Evolutionary conservation across 2,329 filamentous ascomycete genomes (phyloP), one percentile per base, ranked within the genome.

Genomic region (Monilinia fructigena): DNA sequence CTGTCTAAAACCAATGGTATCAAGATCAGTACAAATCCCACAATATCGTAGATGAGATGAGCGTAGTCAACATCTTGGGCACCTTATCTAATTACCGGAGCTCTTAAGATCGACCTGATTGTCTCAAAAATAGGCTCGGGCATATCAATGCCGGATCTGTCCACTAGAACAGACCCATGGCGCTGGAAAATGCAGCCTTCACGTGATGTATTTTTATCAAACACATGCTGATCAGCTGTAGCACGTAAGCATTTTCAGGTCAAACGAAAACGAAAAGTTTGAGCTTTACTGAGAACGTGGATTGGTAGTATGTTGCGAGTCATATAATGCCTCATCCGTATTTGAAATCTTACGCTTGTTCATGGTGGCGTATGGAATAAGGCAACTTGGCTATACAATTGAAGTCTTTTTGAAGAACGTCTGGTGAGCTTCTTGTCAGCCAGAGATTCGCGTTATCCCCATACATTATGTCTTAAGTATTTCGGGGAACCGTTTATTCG

Each of bases 141-240:
- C 59, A 62, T 54, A 5, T 53, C 35, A 54, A 16, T 62, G 59
- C 59, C 59, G 59, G 18, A 40, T 40, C 48, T 54, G 16, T 8
- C 38, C n/a, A 54, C 31, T 54, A 54, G 16, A 54, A 62, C 14
- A 12, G 23, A 42, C 23, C 23, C n/a, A 50, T 20, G 38, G 31
- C 40, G 11, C 8, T 31, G 14, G 14, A 38, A 23, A 14, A 28
- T 58, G 28, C 7, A 23, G 55, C 3, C 38, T 45, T 45, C 20
- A 10, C 8, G 31, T 50, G 45, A 50, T 16, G 28, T 18, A 48
- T 8, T 23, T 12, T 23, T 23, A 60, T 35, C 12, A 16, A 50
- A n/a, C 5, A 60, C 18, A 14, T 31, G 45, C 28, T 48, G 56
- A 3, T 26, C 35, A 35, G 35, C 28, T 16, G 12, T 5, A 16